phyloP scores from a whole-genome alignment of 2,329 filamentous ascomycete genomes.

The Sporothrix mexicana region DNA sequence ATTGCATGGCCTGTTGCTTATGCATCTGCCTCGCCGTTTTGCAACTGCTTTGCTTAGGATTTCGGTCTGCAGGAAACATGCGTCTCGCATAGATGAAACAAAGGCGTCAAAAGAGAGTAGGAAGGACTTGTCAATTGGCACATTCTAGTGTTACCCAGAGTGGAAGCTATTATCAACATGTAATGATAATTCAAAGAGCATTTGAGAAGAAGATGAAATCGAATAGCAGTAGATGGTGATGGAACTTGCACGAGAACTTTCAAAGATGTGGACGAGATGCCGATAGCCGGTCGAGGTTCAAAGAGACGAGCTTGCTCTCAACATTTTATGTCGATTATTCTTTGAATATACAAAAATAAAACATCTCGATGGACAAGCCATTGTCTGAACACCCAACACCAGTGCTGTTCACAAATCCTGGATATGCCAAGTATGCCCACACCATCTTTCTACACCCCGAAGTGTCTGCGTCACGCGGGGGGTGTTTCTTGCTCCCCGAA shows the following conservation, averaged over 20 bases:
- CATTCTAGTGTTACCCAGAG: neutral
- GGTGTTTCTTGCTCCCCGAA: neutral
- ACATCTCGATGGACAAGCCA: neutral
- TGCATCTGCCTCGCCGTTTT: neutral
- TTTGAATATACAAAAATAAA: no score
- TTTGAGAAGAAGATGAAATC: neutral
- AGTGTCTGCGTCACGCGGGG: neutral
- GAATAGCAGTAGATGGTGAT: no score
- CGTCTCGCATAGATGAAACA: constrained; percentile 16
- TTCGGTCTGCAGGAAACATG: constrained; percentile 7
- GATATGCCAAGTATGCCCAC: neutral
- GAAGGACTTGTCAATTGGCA: neutral
- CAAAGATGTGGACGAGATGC: no score
- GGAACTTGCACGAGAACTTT: no score
- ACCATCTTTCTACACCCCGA: neutral
- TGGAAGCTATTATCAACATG: no score
- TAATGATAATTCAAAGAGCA: no score
- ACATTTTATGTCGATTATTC: no score
- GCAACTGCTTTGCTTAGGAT: neutral
- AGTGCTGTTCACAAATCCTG: neutral
- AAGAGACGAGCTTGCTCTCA: no score
- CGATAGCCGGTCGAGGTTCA: no score
- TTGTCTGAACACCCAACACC: neutral
- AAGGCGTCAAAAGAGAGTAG: neutral
- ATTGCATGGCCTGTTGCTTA: neutral